Conservation (phyloP, 495 filamentous ascomycete genomes). For the Jackrogersella multiformis region DNA sequence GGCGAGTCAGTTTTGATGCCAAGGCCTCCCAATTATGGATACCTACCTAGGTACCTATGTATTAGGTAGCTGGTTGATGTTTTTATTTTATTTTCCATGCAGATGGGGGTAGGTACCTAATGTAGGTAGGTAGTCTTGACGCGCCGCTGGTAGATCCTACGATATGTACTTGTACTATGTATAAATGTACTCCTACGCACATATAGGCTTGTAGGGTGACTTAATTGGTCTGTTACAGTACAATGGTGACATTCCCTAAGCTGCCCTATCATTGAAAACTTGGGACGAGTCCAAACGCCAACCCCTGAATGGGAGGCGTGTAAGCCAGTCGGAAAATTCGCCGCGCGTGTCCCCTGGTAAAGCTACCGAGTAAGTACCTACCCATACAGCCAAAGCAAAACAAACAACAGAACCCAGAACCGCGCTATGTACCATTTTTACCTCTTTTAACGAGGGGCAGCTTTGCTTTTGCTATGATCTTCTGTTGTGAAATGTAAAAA, state of each 20-base stretch:
- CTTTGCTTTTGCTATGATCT: constrained; percentile 15
- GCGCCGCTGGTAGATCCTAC: constrained; percentile 23
- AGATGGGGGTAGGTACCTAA: background rate
- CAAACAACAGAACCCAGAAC: constrained; percentile 43
- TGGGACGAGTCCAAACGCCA: constrained; percentile 36
- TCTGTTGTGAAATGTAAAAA: constrained; percentile 27
- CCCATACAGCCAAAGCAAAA: too few species aligned
- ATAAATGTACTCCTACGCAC: background rate
- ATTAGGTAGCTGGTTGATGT: constrained; percentile 6
- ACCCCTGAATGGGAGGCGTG: constrained; percentile 30
- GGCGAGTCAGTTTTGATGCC: constrained; percentile 12
- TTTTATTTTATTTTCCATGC: constrained; percentile 5
- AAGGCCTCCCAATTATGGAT: background rate
- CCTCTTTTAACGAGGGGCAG: constrained; percentile 15
- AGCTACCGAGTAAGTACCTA: background rate
- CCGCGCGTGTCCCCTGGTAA: constrained; percentile 31
- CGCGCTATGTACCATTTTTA: constrained; percentile 31
- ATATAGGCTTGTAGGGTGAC: background rate
- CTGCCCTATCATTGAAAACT: constrained; percentile 35
- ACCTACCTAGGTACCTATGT: too few species aligned
- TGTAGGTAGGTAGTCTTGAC: constrained; percentile 17
- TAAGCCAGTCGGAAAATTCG: constrained; percentile 45
- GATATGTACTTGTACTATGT: background rate
- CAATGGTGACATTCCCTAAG: background rate
- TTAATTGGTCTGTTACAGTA: background rate